These are phyloP conservation scores for Saposhnikovia divaricata DNA, from an alignment of 129 eudicot species.

Conservation along the genomic window DNA sequence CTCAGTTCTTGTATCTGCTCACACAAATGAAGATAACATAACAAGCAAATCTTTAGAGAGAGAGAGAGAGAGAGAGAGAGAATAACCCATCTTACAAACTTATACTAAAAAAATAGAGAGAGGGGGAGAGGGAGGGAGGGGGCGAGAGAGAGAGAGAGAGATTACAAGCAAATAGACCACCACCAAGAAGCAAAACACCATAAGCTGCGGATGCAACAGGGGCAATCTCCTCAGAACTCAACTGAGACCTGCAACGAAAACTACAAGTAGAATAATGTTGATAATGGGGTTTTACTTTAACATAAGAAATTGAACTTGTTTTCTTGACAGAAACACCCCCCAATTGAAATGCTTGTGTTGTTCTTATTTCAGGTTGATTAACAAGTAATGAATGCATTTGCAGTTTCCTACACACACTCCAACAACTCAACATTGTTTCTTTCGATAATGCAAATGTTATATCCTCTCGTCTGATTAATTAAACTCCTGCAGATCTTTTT, in stretches of 20 bases:
- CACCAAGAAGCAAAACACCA: constrained; percentile 40
- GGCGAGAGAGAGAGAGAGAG: neutral
- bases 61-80: neutral
- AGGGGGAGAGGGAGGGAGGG: neutral
- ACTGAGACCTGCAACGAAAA: constrained; percentile 27
- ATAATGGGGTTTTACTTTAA: neutral
- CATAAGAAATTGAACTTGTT: neutral
- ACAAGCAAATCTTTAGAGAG: too few relatives aligned
- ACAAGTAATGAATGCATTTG: neutral
- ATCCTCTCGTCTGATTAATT: too few relatives aligned
- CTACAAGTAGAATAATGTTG: neutral
- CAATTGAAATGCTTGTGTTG: neutral
- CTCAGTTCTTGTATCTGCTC: constrained; percentile 36
- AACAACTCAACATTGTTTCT: neutral
- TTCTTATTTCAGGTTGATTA: neutral
- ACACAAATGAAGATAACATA: constrained; percentile 5
- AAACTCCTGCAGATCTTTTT: too few relatives aligned
- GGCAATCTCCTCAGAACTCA: constrained; percentile 36
- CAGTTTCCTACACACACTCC: neutral
- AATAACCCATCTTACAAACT: too few relatives aligned
- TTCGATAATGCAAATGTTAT: too few relatives aligned
- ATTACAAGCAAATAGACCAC: constrained; percentile 47
- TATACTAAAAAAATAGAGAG: neutral
- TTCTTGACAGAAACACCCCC: neutral
- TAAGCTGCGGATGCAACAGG: constrained; percentile 49